A percentile compares a stretch with the other conserved stretches of the same genome.
Evolutionary conservation across 176 grass and related monocot species (phyloP).

Genomic region (Leersia perrieri): DNA sequence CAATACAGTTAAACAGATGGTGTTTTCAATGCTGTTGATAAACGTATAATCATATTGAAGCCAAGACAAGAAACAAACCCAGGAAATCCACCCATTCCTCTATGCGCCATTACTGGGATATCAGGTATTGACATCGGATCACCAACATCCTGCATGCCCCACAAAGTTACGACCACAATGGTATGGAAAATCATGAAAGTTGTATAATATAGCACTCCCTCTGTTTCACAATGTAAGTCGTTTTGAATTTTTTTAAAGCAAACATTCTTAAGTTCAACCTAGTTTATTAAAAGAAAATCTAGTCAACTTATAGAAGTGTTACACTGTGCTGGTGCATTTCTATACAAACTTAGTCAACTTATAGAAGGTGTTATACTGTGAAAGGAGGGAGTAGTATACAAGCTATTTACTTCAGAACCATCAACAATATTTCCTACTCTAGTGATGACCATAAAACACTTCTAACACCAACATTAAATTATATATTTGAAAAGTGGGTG

Average conservation of each 20-base stretch:
- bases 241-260: no score
- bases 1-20: slow-evolving; percentile 25
- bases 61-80: slow-evolving; percentile 54
- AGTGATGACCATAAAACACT: neutral
- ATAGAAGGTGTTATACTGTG: no score
- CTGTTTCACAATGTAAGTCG: no score
- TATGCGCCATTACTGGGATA: slow-evolving; percentile 51
- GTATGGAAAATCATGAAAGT: slow-evolving; percentile 20
- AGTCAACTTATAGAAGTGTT: no score
- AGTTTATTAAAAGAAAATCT: no score
- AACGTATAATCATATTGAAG: slow-evolving; percentile 6
- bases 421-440: neutral
- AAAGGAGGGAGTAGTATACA: no score
- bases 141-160: slow-evolving; percentile 55
- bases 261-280: no score
- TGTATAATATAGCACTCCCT: no score
- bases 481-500: neutral
- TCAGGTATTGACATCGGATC: slow-evolving; percentile 54
- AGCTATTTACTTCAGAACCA: neutral
- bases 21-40: neutral
- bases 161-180: slow-evolving; percentile 12
- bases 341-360: no score
- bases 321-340: no score
- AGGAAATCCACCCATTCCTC: slow-evolving; percentile 67
- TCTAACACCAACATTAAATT: neutral